Base-by-base conservation (phyloP, 306 rosid species). In the Ceratonia siliqua region DNA sequence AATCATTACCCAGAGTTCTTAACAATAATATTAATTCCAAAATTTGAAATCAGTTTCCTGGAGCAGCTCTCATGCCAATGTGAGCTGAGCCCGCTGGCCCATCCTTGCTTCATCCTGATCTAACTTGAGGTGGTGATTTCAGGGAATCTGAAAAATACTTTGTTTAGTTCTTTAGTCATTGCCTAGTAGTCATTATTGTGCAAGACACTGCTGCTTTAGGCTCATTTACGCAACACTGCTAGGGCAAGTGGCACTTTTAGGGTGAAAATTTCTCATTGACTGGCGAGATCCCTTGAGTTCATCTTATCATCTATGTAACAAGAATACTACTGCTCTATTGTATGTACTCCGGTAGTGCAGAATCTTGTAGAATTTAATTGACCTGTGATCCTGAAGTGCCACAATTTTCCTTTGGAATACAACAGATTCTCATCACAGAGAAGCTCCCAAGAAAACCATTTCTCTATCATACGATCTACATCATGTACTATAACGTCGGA, bases 381-480 rank as follows among this genome's bases (percentile, higher is more conserved):
- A 50, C 88, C 83, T 67, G 13, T 8, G 69, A 92, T 90, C 83
- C 87, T 87, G 70, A 93, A 93, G 59, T 86, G 83, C 97, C 98
- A 90, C 21, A 93, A 53, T 50, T 82, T 90, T 62, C 89, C 95
- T 83, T 83, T 89, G 30, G 95, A 87, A 79, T 91, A 75, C 64
- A 87, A 78, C 62, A 94, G 75, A 85, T 94, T 94, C 85, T 88
- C 94, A 71, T 90, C 89, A 76, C 98, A 88, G 17, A 94, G 88
- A 65, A 94, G 88, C 82, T 94, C 98, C 97, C 91, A 87, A 49
- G 96, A 94, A 84, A 88, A 94, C 97, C 98, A 90, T 84, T 87
- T 91, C 82, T 94, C 97, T 22, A 94, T 79, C 79, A 61, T 87
- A 36, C 97, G 89, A 81, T 94, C 82, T 17, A 83, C 86, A 62